Conservation (phyloP, 371 early-diverging fungal species). For the Basidiobolus meristosporus region DNA sequence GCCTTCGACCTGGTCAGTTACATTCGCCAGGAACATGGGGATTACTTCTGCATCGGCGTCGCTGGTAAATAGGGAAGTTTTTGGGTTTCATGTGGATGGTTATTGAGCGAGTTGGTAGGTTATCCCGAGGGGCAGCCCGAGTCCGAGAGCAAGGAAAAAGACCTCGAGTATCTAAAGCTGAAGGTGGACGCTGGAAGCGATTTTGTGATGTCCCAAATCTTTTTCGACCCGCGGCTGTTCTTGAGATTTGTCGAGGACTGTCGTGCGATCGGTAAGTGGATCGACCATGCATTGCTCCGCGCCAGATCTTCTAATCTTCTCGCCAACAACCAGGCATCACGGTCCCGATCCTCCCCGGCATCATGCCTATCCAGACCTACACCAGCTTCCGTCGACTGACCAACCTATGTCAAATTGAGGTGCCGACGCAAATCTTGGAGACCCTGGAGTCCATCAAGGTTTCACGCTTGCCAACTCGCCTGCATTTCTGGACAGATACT, state of each 20-base stretch:
- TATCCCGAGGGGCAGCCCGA: conserved; percentile 93
- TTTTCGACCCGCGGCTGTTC: conserved; percentile 66
- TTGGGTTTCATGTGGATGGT: not conserved
- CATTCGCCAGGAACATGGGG: conserved; percentile 66
- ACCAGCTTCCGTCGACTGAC: conserved; percentile 79
- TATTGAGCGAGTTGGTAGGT: conserved; percentile 10
- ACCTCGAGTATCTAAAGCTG: conserved; percentile 47
- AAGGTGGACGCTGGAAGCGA: conserved; percentile 89
- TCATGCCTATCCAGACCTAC: conserved; percentile 87
- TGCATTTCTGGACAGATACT: too few relatives aligned
- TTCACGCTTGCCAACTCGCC: conserved; percentile 1
- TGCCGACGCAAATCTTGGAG: conserved; percentile 43
- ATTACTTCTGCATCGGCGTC: conserved; percentile 90
- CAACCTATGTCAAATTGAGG: conserved; percentile 53
- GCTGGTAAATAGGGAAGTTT: conserved; percentile 25
- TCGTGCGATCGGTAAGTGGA: conserved; percentile 21
- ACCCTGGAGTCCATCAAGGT: conserved; percentile 65
- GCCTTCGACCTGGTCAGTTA: conserved; percentile 85
- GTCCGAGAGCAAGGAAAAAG: conserved; percentile 17
- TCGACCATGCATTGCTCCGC: not conserved
- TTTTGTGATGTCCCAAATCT: conserved; percentile 86
- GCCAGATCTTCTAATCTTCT: not conserved
- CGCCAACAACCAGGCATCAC: conserved; percentile 25
- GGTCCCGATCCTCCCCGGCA: conserved; percentile 82
- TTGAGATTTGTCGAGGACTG: conserved; percentile 52